A percentile compares a stretch with the other conserved stretches of the same genome.
These are phyloP conservation scores for Arabidopsis suecica DNA, from an alignment of 345 rosid species.

Conservation along the genomic window DNA sequence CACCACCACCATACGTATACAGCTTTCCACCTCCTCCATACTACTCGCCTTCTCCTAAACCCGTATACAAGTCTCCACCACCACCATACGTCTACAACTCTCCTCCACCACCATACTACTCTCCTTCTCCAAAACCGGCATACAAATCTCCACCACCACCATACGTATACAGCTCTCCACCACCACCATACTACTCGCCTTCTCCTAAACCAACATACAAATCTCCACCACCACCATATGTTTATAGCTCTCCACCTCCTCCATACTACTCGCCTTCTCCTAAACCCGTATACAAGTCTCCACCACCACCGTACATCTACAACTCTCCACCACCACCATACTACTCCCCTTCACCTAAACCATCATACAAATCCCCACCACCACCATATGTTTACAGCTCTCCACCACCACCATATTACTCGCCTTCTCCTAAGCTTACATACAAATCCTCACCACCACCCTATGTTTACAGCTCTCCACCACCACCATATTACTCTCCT, in stretches of 20 bases:
- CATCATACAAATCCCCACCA: neutral
- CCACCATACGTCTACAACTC: neutral
- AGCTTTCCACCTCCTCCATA: neutral
- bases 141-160: neutral
- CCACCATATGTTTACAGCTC: neutral
- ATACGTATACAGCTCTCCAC: neutral
- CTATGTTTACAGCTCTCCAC: neutral
- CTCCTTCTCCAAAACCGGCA: neutral
- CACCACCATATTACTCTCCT: neutral
- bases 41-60: neutral
- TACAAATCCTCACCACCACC: constrained; percentile 8
- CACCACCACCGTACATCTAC: neutral
- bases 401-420: neutral
- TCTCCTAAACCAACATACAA: neutral
- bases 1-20: neutral
- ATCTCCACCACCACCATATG: neutral
- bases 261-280: neutral
- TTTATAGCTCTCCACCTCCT: neutral
- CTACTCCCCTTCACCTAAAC: neutral
- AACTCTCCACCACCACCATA: constrained; percentile 1
- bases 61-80: neutral
- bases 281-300: neutral
- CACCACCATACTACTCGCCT: neutral
- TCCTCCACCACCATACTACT: neutral
- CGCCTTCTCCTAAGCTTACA: neutral